phyloP scores from a whole-genome alignment of 148 eudicot species.

The Amaranthus palmeri region DNA sequence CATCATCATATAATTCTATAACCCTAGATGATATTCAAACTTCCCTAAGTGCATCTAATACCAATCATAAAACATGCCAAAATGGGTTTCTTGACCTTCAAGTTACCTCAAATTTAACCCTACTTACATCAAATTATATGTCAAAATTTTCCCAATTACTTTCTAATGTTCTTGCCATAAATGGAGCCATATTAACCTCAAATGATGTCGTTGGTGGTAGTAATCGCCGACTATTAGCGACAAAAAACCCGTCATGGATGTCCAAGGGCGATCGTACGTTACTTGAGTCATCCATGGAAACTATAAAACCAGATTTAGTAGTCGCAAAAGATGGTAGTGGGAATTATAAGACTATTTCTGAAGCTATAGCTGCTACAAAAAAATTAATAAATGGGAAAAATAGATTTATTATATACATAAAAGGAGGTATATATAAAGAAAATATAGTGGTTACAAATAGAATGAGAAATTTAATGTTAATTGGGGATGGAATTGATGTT shows the following conservation, averaged over 20 bases:
- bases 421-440: slow-evolving; percentile 51
- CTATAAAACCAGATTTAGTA: slow-evolving; percentile 33
- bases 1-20: background rate
- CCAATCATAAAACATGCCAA: slow-evolving; percentile 58
- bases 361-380: slow-evolving; percentile 37
- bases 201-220: background rate
- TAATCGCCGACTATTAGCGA: slow-evolving; percentile 26
- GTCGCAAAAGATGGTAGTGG: slow-evolving; percentile 65
- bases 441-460: slow-evolving; percentile 38
- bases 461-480: slow-evolving; percentile 49
- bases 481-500: slow-evolving; percentile 63
- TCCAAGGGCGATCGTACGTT: slow-evolving; percentile 31
- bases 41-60: slow-evolving; percentile 48
- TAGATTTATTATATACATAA: slow-evolving; percentile 50
- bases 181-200: slow-evolving; percentile 24
- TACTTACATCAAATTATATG: slow-evolving; percentile 18
- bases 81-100: slow-evolving; percentile 51
- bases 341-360: slow-evolving; percentile 41
- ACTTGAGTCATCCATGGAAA: slow-evolving; percentile 22
- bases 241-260: slow-evolving; percentile 47
- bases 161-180: slow-evolving; percentile 48
- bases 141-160: slow-evolving; percentile 39
- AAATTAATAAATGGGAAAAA: slow-evolving; percentile 22
- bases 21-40: slow-evolving; percentile 37
- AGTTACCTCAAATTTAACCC: slow-evolving; percentile 27